phyloP scores from a whole-genome alignment of 164 flowering plant genomes.

The Chimonanthus salicifolius region DNA sequence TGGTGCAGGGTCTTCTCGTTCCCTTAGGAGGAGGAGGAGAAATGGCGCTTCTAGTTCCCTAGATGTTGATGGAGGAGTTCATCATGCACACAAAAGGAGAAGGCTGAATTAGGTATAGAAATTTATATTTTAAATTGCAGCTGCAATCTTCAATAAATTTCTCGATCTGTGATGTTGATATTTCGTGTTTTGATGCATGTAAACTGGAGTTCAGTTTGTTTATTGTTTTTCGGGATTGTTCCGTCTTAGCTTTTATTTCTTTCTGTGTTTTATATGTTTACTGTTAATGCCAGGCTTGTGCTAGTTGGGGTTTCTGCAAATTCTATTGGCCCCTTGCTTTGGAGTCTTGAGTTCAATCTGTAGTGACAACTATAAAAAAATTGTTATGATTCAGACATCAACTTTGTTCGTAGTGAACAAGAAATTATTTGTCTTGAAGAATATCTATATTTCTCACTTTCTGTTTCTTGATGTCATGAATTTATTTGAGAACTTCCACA shows the following conservation, averaged over 20 bases:
- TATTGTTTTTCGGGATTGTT: background rate
- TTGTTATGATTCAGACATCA: background rate
- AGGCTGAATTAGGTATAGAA: constrained; percentile 18
- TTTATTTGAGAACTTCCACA: too few species aligned
- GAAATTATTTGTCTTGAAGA: background rate
- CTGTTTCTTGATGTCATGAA: background rate
- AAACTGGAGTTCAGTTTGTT: background rate
- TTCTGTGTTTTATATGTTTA: background rate
- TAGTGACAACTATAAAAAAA: background rate
- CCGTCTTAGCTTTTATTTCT: background rate
- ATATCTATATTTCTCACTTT: background rate
- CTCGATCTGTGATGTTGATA: constrained; percentile 1
- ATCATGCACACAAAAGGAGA: constrained; percentile 20
- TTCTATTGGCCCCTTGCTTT: background rate
- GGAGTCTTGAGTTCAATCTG: background rate
- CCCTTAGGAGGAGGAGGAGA: constrained; percentile 23
- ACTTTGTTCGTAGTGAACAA: background rate
- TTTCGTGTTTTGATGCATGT: constrained; percentile 3
- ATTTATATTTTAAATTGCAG: background rate
- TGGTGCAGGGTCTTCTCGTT: constrained; percentile 25
- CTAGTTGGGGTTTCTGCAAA: background rate
- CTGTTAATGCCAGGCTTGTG: background rate
- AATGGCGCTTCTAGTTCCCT: constrained; percentile 19
- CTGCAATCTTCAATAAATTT: background rate
- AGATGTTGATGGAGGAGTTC: constrained; percentile 23